Base-by-base conservation (phyloP, 148 eudicot species). In the Nyssa sinensis region DNA sequence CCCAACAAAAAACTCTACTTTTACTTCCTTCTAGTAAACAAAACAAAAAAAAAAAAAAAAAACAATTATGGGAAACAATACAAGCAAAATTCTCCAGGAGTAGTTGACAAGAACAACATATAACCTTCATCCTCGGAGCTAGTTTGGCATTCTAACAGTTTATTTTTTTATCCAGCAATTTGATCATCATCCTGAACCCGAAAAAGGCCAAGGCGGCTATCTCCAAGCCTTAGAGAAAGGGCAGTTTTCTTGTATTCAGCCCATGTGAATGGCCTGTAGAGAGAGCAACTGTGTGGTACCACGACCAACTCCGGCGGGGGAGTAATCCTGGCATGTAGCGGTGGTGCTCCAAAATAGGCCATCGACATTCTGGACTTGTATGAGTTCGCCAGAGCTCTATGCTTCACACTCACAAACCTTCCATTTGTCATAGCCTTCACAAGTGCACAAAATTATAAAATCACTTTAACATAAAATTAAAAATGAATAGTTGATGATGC, bases 371-470 rank as follows among this genome's bases (percentile, higher is more conserved):
- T 75, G 5, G 84, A 32, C 55, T 59, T 13, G 57, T 14, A 8
- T 2, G 84, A 47, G 75, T 78, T 78, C 33, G 78, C 82, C 41
- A 81, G 60, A 44, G 77, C 87, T 53, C 87, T 72, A 13, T 84
- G 87, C 28, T 69, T 78, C 63, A 84, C 87, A 64, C 87, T 84
- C 67, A 65, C 33, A 75, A 84, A 81, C 75, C 80, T 75, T 60
- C 84, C 87, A 73, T 81, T 81, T 29, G 87, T 84, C 84, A 84
- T 71, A 8, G 71, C 87, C 87, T 82, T 33, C 37, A 53, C n/a
- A 17, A 12, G 8, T 44, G 9, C 57, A 70, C 27, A 53, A 29
- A 28, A 29, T 11, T 47, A 14, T 19, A 60, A 34, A 8, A 62
- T 29, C 16, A 41, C n/a, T n/a, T n/a, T n/a, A n/a, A n/a, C n/a